Conservation (phyloP, 2,329 filamentous ascomycete genomes). For the Trichoderma hamatum region DNA sequence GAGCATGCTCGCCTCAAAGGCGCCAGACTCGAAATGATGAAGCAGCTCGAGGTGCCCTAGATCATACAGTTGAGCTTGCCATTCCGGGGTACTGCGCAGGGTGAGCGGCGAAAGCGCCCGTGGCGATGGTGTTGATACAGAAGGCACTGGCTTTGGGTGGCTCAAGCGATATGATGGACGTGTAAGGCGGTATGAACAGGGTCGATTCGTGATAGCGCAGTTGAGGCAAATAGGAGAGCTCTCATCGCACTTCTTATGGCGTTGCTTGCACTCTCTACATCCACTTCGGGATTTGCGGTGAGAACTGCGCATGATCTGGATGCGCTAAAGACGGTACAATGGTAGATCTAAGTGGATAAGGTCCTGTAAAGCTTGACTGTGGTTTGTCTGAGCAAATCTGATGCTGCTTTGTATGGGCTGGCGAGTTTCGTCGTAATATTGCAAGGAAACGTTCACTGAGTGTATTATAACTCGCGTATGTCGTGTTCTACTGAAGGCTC, state of each 20-base stretch:
- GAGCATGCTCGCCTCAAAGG: neutral
- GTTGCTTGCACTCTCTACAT: conserved; percentile 35
- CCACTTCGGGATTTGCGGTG: conserved; percentile 36
- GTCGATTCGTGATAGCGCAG: conserved; percentile 34
- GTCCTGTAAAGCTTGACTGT: neutral
- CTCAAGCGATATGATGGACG: neutral
- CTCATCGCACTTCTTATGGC: conserved; percentile 41
- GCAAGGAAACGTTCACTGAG: neutral
- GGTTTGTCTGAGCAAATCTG: neutral
- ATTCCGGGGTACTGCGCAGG: neutral
- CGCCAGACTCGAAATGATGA: conserved; percentile 29
- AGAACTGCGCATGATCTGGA: conserved; percentile 26
- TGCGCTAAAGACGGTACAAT: neutral
- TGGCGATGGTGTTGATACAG: neutral
- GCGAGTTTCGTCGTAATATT: neutral
- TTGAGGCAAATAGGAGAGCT: conserved; percentile 36
- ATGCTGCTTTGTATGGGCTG: neutral
- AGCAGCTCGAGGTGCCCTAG: conserved; percentile 36
- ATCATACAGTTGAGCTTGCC: conserved; percentile 32
- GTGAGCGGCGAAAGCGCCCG: neutral
- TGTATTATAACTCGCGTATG: neutral
- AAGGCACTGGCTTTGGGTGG: neutral
- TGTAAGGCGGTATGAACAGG: conserved; percentile 34
- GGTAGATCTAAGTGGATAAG: neutral
- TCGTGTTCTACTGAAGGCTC: neutral